These are phyloP conservation scores for Lactarius quietus DNA, from an alignment of 768 basidiomycete genomes.

Conservation along the genomic window DNA sequence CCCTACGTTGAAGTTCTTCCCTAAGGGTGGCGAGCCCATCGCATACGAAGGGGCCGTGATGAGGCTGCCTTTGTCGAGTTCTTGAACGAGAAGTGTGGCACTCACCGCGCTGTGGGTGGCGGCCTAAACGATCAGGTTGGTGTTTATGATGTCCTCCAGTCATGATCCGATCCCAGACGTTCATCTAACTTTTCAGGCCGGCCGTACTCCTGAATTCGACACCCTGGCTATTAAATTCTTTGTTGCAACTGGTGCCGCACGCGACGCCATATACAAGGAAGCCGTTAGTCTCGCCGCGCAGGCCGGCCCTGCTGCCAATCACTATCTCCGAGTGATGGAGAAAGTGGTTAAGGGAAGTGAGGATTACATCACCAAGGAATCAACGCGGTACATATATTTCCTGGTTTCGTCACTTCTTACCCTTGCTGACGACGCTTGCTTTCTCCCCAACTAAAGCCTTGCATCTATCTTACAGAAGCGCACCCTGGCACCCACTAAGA, in stretches of 20 bases:
- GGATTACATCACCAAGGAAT: slow-evolving; percentile 82
- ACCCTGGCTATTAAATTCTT: slow-evolving; percentile 72
- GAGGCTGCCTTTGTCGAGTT: slow-evolving; percentile 74
- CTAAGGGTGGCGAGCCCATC: slow-evolving; percentile 56
- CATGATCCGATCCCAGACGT: background rate
- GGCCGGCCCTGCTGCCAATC: slow-evolving; percentile 53
- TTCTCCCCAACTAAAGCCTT: slow-evolving; percentile 46
- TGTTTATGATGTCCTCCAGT: background rate
- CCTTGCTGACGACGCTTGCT: slow-evolving; percentile 22
- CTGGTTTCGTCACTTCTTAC: slow-evolving; percentile 3
- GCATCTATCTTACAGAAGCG: slow-evolving; percentile 74
- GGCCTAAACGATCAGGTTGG: slow-evolving; percentile 64
- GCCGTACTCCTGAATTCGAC: slow-evolving; percentile 76
- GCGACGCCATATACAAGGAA: slow-evolving; percentile 61
- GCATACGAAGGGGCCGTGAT: slow-evolving; percentile 67
- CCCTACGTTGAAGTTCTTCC: slow-evolving; percentile 97
- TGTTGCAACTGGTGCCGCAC: slow-evolving; percentile 50
- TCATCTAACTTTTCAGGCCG: slow-evolving; percentile 51
- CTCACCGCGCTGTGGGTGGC: slow-evolving; percentile 78
- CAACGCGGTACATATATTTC: slow-evolving; percentile 57
- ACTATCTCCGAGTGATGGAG: slow-evolving; percentile 90
- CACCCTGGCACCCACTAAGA: slow-evolving; percentile 67
- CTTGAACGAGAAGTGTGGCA: slow-evolving; percentile 86
- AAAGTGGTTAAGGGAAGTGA: slow-evolving; percentile 70
- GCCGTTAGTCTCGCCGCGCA: slow-evolving; percentile 52